A percentile compares a stretch with the other conserved stretches of the same genome.
phyloP scores from a whole-genome alignment of 2,329 filamentous ascomycete genomes.

The Penicillium oxalicum region DNA sequence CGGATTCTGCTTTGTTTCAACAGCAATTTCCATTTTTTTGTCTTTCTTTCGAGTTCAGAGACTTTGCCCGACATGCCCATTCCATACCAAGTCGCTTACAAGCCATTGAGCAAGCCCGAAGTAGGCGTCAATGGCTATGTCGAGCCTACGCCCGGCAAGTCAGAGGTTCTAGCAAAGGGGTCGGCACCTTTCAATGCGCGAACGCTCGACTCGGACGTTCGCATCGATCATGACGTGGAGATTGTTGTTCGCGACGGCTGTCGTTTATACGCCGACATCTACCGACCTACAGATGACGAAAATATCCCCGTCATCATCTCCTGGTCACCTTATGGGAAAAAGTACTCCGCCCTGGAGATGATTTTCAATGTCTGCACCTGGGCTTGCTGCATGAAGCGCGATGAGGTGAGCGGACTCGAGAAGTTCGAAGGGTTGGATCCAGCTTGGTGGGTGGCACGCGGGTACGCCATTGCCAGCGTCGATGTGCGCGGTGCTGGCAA shows the following conservation, averaged over 20 bases:
- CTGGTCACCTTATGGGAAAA: conserved; percentile 45
- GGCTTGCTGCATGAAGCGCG: conserved; percentile 32
- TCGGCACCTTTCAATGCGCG: conserved; percentile 35
- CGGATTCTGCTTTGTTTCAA: not conserved
- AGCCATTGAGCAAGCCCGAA: conserved; percentile 1
- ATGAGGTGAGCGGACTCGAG: conserved; percentile 23
- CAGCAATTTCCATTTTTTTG: not conserved
- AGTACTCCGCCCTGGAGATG: conserved; percentile 37
- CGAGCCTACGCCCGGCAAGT: conserved; percentile 20
- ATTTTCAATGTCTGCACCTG: conserved; percentile 31
- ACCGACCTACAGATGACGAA: conserved; percentile 36
- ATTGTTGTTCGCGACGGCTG: conserved; percentile 40
- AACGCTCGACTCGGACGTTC: conserved; percentile 34
- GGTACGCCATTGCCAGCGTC: conserved; percentile 32
- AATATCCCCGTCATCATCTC: conserved; percentile 41
- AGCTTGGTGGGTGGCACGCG: conserved; percentile 23
- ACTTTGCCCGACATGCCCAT: conserved; percentile 1
- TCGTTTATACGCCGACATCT: conserved; percentile 42
- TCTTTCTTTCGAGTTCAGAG: not conserved
- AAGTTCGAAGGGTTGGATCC: conserved; percentile 43
- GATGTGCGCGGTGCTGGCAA: conserved; percentile 30
- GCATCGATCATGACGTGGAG: conserved; percentile 42
- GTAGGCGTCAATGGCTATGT: conserved; percentile 6
- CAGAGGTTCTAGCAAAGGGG: conserved; percentile 36
- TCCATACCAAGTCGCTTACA: conserved; percentile 3